Conservation (phyloP, 805 yeast species). For the Sungouiozyma ichnusensis region DNA sequence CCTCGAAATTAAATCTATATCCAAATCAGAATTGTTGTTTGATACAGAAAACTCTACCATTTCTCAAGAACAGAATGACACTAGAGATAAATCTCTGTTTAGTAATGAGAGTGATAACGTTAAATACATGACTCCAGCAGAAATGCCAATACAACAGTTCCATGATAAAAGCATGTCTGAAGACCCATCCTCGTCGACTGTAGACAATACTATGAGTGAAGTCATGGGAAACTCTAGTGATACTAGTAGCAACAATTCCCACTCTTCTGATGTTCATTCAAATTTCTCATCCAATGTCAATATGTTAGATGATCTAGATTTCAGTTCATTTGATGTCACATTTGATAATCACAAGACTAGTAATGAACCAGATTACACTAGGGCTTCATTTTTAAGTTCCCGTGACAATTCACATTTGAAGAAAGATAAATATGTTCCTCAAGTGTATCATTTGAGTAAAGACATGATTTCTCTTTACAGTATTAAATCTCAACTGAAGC, state of each 20-base stretch:
- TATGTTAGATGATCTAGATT: conserved; percentile 22
- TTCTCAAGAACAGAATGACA: background rate
- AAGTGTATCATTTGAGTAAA: conserved; percentile 5
- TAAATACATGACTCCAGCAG: background rate
- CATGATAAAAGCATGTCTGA: background rate
- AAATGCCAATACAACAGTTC: background rate
- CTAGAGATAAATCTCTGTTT: background rate
- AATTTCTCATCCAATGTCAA: conserved; percentile 1
- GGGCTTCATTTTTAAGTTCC: background rate
- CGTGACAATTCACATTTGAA: conserved; percentile 1
- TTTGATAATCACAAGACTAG: conserved; percentile 10
- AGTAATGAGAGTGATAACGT: background rate
- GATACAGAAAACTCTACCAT: background rate
- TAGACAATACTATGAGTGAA: background rate
- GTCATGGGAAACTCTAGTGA: background rate
- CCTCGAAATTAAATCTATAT: background rate
- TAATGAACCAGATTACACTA: background rate
- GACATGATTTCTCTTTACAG: conserved; percentile 8
- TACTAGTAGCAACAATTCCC: background rate
- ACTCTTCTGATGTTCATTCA: background rate
- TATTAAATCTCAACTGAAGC: background rate
- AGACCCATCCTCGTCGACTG: background rate
- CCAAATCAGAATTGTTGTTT: background rate
- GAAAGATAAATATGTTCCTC: conserved; percentile 5
- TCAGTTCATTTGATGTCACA: conserved; percentile 26